Evolutionary conservation across 805 yeast species (phyloP).

Genomic region (Starmerella riodocensis): DNA sequence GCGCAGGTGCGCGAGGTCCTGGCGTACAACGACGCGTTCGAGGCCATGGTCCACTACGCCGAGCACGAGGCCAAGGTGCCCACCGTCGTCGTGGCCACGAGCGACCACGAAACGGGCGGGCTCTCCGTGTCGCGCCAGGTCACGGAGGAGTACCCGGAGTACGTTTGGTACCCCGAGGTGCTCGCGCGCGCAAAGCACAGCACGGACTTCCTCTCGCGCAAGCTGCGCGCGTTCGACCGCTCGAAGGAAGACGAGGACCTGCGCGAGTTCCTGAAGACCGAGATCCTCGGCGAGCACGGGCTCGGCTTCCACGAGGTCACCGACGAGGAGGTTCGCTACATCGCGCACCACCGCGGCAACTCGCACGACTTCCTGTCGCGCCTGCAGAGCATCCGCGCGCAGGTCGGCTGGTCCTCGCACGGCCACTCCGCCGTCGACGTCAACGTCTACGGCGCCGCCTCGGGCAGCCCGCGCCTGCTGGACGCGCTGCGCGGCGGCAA

Average conservation of each 20-base stretch:
- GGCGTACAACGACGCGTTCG: slow-evolving; percentile 73
- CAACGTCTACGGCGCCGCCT: slow-evolving; percentile 65
- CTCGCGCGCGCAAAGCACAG: slow-evolving; percentile 58
- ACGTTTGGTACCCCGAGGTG: slow-evolving; percentile 74
- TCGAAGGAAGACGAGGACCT: slow-evolving; percentile 25
- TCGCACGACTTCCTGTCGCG: slow-evolving; percentile 44
- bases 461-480: slow-evolving; percentile 27
- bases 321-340: slow-evolving; percentile 37
- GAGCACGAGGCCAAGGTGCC: slow-evolving; percentile 50
- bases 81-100: slow-evolving; percentile 66
- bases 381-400: slow-evolving; percentile 68
- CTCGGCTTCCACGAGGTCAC: slow-evolving; percentile 53
- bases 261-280: slow-evolving; percentile 36
- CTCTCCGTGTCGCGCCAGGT: slow-evolving; percentile 76
- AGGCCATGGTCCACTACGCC: slow-evolving; percentile 59
- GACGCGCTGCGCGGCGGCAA: slow-evolving; percentile 43
- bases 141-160: slow-evolving; percentile 59
- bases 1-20: slow-evolving; percentile 86
- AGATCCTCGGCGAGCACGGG: slow-evolving; percentile 43
- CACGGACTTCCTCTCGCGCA: slow-evolving; percentile 51
- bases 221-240: slow-evolving; percentile 31
- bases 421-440: slow-evolving; percentile 96
- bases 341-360: slow-evolving; percentile 29
- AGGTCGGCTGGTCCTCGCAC: slow-evolving; percentile 92
- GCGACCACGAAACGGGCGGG: slow-evolving; percentile 96